Conservation (phyloP, 2,329 filamentous ascomycete genomes). For the Cytospora piceicola region DNA sequence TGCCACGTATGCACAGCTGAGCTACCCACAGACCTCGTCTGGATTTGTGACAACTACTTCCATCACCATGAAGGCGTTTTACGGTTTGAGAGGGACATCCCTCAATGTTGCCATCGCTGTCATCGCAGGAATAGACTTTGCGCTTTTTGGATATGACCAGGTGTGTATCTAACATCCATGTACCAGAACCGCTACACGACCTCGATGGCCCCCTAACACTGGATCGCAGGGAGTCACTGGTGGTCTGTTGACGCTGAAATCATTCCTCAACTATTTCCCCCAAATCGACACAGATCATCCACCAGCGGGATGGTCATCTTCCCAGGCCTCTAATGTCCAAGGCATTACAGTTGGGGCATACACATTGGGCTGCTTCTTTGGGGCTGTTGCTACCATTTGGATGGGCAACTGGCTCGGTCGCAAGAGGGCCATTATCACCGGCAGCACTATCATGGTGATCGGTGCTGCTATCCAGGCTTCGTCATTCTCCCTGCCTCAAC, state of each 20-base stretch:
- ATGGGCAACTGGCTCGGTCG: slow-evolving; percentile 29
- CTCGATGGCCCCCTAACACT: background rate
- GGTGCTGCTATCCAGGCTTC: slow-evolving; percentile 28
- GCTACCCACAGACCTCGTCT: too few relatives aligned
- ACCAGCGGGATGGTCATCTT: slow-evolving; percentile 24
- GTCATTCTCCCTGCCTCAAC: slow-evolving; percentile 27
- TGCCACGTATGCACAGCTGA: too few relatives aligned
- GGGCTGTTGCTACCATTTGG: slow-evolving; percentile 30
- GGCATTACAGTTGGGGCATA: slow-evolving; percentile 31
- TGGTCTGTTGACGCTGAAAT: slow-evolving; percentile 21
- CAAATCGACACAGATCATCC: slow-evolving; percentile 27
- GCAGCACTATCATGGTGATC: slow-evolving; percentile 29
- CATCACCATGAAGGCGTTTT: slow-evolving; percentile 27
- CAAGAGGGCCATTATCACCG: slow-evolving; percentile 26
- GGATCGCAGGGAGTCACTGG: slow-evolving; percentile 18
- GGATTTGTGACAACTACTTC: background rate
- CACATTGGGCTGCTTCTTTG: slow-evolving; percentile 31
- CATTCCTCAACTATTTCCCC: slow-evolving; percentile 28
- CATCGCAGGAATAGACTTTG: slow-evolving; percentile 31
- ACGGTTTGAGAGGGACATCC: slow-evolving; percentile 27
- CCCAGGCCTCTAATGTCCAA: slow-evolving; percentile 28
- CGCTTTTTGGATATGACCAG: slow-evolving; percentile 31
- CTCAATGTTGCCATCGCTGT: slow-evolving; percentile 30
- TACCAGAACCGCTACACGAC: background rate
- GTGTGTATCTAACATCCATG: background rate